Conservation (phyloP, 1,139 yeast species). For the Arxiozyma slooffiae region DNA sequence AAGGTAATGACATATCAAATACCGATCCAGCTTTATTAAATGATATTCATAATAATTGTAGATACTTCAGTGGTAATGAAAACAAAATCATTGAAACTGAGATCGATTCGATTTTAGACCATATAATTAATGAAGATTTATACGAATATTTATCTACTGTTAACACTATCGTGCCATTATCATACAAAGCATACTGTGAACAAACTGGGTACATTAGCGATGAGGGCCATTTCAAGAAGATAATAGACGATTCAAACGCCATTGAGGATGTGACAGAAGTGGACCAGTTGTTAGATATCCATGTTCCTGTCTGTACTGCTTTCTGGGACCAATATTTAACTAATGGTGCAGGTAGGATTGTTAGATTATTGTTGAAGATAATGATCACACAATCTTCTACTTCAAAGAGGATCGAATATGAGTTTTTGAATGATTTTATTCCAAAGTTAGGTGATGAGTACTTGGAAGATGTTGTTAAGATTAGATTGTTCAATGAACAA, state of each 20-base stretch:
- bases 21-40: neutral
- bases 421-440: slow-evolving; percentile 11
- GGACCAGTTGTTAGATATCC: slow-evolving; percentile 16
- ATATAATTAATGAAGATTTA: slow-evolving; percentile 13
- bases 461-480: slow-evolving; percentile 12
- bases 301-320: slow-evolving; percentile 16
- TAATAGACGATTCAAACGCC: neutral
- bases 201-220: slow-evolving; percentile 9
- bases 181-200: slow-evolving; percentile 14
- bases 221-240: slow-evolving; percentile 8
- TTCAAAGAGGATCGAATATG: slow-evolving; percentile 10
- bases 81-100: slow-evolving; percentile 4
- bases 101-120: slow-evolving; percentile 5
- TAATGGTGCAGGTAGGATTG: slow-evolving; percentile 10
- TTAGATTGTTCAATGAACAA: slow-evolving; percentile 15
- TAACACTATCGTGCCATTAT: slow-evolving; percentile 14
- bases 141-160: slow-evolving; percentile 16
- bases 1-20: neutral
- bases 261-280: slow-evolving; percentile 6
- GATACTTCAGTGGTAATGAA: slow-evolving; percentile 3
- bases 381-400: slow-evolving; percentile 13
- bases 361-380: slow-evolving; percentile 10
- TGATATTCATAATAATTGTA: neutral
- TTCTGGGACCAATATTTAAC: slow-evolving; percentile 15
- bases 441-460: slow-evolving; percentile 13